These are phyloP conservation scores for Gnomoniopsis sp. DNA, from an alignment of 2,329 filamentous ascomycete species.

Conservation along the genomic window DNA sequence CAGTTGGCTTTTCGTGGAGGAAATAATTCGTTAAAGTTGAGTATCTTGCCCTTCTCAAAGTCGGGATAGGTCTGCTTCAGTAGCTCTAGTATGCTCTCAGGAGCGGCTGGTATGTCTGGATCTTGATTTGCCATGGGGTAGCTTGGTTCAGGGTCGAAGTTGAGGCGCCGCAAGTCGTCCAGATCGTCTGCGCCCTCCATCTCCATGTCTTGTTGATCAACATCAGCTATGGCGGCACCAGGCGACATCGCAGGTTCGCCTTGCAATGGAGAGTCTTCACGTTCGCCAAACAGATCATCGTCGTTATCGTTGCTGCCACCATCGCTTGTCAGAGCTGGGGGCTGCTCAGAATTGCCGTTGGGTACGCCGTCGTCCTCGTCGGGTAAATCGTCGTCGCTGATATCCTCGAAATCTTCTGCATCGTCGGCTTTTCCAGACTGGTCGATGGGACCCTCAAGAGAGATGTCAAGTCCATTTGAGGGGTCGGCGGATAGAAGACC, in stretches of 20 bases:
- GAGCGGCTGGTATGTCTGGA: constrained; percentile 62
- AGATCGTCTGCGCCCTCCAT: constrained; percentile 33
- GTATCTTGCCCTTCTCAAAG: constrained; percentile 71
- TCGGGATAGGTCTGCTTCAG: constrained; percentile 77
- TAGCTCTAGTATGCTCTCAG: constrained; percentile 70
- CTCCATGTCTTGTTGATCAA: constrained; percentile 25
- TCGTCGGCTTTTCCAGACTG: constrained; percentile 83
- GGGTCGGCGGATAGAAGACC: constrained; percentile 35
- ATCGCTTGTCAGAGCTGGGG: constrained; percentile 57
- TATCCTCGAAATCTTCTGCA: constrained; percentile 87
- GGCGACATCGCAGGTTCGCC: constrained; percentile 42
- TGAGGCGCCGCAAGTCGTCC: constrained; percentile 35
- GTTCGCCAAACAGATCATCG: constrained; percentile 66
- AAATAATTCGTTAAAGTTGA: constrained; percentile 79
- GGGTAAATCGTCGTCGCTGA: constrained; percentile 85
- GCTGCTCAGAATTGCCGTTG: constrained; percentile 37
- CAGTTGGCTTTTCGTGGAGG: constrained; percentile 77
- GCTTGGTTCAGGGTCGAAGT: constrained; percentile 40
- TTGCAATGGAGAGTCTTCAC: constrained; percentile 45
- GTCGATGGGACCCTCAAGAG: constrained; percentile 49
- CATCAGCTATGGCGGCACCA: constrained; percentile 35
- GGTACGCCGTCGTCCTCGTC: constrained; percentile 66
- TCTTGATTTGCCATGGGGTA: constrained; percentile 53
- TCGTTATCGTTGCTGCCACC: constrained; percentile 54
- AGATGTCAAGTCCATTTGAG: constrained; percentile 38